Conservation (phyloP, 306 rosid genomes). For the Gastrolobium villosum region DNA sequence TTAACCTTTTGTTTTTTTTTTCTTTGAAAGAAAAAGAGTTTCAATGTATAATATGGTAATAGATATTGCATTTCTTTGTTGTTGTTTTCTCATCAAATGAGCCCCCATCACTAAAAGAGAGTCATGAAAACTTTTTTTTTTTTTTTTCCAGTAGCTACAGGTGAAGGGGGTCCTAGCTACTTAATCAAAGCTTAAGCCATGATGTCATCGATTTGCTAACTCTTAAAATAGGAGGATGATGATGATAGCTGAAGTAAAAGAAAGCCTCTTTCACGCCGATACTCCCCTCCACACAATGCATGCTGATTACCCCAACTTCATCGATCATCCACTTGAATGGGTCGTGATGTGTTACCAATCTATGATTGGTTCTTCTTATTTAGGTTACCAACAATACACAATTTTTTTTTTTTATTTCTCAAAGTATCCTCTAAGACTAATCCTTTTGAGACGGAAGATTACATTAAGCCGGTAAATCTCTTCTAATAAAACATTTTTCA, state of each 20-base stretch:
- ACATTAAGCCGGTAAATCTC: too few species aligned
- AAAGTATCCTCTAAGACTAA: too few species aligned
- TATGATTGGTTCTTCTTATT: constrained; percentile 32
- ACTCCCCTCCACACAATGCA: constrained; percentile 22
- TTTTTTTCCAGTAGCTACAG: not conserved
- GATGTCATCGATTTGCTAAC: constrained; percentile 58
- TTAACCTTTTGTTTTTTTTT: not conserved
- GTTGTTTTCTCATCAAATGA: constrained; percentile 39
- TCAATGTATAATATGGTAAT: constrained; percentile 24
- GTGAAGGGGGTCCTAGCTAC: constrained; percentile 46
- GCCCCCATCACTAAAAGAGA: constrained; percentile 35
- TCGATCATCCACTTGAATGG: constrained; percentile 1
- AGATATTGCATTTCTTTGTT: constrained; percentile 33
- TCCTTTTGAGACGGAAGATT: too few species aligned
- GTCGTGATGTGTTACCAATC: not conserved
- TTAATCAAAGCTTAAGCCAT: constrained; percentile 58
- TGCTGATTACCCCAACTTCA: not conserved
- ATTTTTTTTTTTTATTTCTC: too few species aligned
- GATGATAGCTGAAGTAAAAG: constrained; percentile 40
- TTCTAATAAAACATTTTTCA: too few species aligned
- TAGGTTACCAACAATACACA: constrained; percentile 35
- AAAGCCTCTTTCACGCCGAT: constrained; percentile 38
- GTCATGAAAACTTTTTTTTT: not conserved
- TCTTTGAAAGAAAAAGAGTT: not conserved
- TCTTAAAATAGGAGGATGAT: constrained; percentile 32